Conservation (phyloP, 2,329 filamentous ascomycete genomes). For the Cyclaneusma minus region DNA sequence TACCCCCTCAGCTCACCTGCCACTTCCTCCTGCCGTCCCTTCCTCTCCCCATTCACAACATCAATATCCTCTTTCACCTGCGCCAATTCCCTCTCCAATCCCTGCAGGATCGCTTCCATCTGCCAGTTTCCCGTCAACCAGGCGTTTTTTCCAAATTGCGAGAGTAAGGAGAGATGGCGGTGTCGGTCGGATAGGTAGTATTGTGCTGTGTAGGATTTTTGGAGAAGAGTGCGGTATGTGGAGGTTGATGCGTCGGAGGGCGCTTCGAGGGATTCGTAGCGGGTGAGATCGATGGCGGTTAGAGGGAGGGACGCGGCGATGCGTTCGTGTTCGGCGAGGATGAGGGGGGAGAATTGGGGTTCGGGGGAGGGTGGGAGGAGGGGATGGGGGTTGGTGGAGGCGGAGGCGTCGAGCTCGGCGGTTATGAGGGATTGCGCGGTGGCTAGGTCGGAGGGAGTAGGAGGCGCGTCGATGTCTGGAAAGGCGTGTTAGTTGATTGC, state of each 20-base stretch:
- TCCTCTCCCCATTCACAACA: slow-evolving; percentile 53
- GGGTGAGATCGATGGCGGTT: slow-evolving; percentile 53
- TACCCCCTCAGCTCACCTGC: slow-evolving; percentile 57
- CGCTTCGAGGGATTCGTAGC: slow-evolving; percentile 67
- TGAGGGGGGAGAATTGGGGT: slow-evolving; percentile 46
- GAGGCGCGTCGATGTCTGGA: slow-evolving; percentile 67
- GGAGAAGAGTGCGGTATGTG: slow-evolving; percentile 21
- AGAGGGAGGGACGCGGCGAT: slow-evolving; percentile 45
- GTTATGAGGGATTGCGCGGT: slow-evolving; percentile 56
- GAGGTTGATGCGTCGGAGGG: slow-evolving; percentile 24
- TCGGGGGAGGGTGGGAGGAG: slow-evolving; percentile 34
- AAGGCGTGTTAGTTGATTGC: slow-evolving; percentile 4
- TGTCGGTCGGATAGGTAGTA: slow-evolving; percentile 33
- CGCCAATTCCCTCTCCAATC: slow-evolving; percentile 61
- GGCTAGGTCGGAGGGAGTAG: slow-evolving; percentile 44
- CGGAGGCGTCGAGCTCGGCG: slow-evolving; percentile 36
- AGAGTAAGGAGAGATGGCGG: slow-evolving; percentile 13
- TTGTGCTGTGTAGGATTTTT: slow-evolving; percentile 38
- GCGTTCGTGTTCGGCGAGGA: slow-evolving; percentile 53
- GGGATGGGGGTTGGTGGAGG: slow-evolving; percentile 31
- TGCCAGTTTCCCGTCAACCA: slow-evolving; percentile 81
- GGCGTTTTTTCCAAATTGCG: slow-evolving; percentile 56
- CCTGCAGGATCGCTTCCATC: slow-evolving; percentile 54
- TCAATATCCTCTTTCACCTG: slow-evolving; percentile 55
- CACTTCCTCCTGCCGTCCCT: slow-evolving; percentile 53